Conservation (phyloP, 352 stramenopile genomes). For the Pythium coloratum region DNA sequence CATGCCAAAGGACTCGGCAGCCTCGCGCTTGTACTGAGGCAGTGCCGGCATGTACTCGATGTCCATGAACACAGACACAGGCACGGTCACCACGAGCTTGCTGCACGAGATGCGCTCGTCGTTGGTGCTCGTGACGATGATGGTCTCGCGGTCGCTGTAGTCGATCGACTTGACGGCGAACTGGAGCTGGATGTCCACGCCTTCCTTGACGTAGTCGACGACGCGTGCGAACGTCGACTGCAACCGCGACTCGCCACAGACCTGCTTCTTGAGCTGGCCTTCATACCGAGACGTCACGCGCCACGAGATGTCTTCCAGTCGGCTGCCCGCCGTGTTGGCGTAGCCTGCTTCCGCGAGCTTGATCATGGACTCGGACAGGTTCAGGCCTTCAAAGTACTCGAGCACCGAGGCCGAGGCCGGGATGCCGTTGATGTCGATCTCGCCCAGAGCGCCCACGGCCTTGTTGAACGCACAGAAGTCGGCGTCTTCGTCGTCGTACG, state of each 20-base stretch:
- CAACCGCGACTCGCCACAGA: conserved; percentile 78
- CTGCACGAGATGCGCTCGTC: conserved; percentile 62
- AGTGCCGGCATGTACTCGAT: conserved; percentile 65
- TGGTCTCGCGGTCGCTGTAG: conserved; percentile 46
- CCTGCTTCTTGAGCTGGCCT: conserved; percentile 78
- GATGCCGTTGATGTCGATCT: conserved; percentile 63
- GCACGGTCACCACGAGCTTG: conserved; percentile 71
- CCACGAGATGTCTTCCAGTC: conserved; percentile 74
- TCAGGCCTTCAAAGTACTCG: conserved; percentile 67
- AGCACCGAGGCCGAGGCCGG: conserved; percentile 63
- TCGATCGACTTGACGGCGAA: conserved; percentile 64
- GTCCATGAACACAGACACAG: conserved; percentile 74
- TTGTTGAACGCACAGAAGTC: conserved; percentile 79
- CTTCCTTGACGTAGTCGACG: conserved; percentile 53
- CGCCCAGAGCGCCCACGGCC: conserved; percentile 57
- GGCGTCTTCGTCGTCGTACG: conserved; percentile 61
- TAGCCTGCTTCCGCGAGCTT: conserved; percentile 80
- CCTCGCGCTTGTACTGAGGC: conserved; percentile 53
- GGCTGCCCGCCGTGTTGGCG: conserved; percentile 73
- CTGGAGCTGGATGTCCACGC: conserved; percentile 47
- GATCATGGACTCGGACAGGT: conserved; percentile 75
- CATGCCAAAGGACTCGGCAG: conserved; percentile 73
- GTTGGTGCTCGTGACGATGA: conserved; percentile 55
- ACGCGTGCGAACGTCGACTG: conserved; percentile 70
- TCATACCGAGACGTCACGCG: conserved; percentile 79